These are phyloP conservation scores for Eucalyptus shirleyi DNA, from an alignment of 345 rosid species.

Conservation along the genomic window DNA sequence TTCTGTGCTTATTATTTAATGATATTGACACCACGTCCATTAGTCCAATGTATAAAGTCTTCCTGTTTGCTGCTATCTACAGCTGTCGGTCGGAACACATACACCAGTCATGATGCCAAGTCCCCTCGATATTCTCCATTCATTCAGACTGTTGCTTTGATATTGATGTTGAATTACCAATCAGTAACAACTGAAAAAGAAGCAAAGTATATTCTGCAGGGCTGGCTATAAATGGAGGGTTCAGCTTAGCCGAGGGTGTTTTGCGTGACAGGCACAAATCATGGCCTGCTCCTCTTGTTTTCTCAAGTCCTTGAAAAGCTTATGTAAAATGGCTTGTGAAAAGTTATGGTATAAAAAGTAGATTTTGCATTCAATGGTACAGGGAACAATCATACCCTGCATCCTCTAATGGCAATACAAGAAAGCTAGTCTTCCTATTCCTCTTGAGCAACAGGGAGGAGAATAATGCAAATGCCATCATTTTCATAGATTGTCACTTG, in stretches of 20 bases:
- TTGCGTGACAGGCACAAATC: background rate
- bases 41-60: background rate
- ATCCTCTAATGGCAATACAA: background rate
- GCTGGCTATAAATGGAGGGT: background rate
- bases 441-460: accelerated
- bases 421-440: background rate
- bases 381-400: background rate
- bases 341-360: background rate
- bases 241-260: background rate
- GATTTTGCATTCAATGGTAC: background rate
- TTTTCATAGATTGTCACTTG: too few relatives aligned
- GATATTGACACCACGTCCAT: background rate
- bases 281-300: background rate
- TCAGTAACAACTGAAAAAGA: background rate
- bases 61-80: background rate
- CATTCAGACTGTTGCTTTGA: background rate
- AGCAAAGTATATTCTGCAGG: background rate
- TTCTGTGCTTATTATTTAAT: background rate
- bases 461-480: too few relatives aligned
- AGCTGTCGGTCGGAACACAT: background rate
- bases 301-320: background rate
- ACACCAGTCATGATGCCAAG: background rate
- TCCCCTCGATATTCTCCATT: background rate
- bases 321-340: background rate
- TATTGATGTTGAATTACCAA: background rate